phyloP scores from a whole-genome alignment of 305 asterid genomes.

The Salvia sclarea region DNA sequence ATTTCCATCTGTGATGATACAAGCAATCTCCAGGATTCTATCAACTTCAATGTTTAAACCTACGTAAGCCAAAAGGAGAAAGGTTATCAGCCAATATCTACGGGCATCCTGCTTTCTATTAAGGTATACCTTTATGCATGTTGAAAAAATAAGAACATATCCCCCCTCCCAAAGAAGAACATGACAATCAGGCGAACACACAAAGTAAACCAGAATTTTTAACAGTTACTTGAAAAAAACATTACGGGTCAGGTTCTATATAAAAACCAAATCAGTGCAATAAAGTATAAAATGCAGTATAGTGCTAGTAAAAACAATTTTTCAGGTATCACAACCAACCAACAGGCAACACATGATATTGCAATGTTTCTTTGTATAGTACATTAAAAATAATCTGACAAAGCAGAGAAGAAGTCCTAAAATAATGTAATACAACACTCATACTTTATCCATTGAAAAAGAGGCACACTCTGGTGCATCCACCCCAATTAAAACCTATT shows the following conservation, averaged over 20 bases:
- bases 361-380: background rate
- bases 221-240: background rate
- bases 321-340: background rate
- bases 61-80: conserved; percentile 37
- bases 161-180: background rate
- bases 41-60: conserved; percentile 84
- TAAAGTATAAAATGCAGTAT: background rate
- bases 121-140: conserved; percentile 21
- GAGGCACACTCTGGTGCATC: too few species aligned
- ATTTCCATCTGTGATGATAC: conserved; percentile 83
- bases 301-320: conserved; percentile 1
- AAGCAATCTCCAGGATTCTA: conserved; percentile 88
- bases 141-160: too few species aligned
- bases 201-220: conserved; percentile 2
- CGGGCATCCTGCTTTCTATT: conserved; percentile 15
- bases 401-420: conserved; percentile 19
- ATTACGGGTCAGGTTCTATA: background rate
- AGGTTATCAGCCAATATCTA: conserved; percentile 19
- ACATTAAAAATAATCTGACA: background rate
- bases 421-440: background rate
- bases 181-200: conserved; percentile 19
- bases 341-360: conserved; percentile 20
- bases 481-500: too few species aligned
- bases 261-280: conserved; percentile 2
- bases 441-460: background rate